Conservation (phyloP, 352 stramenopile species). For the Phytophthora niederhauseri region DNA sequence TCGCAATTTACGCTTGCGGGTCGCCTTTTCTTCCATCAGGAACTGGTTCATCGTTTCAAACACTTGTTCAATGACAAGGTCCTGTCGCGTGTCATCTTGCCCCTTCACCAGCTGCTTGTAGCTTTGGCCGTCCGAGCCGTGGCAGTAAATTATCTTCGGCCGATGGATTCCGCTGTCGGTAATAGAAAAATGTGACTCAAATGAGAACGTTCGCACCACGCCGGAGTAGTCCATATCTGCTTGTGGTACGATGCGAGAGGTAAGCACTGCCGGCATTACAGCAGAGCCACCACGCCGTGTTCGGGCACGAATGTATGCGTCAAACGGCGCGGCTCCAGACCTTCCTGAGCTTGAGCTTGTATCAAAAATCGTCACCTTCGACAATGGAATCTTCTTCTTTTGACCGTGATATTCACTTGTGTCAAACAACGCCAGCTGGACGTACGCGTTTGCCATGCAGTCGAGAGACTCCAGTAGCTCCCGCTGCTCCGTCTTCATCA, state of each 20-base stretch:
- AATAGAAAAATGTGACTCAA: slow-evolving; percentile 93
- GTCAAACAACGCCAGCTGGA: slow-evolving; percentile 83
- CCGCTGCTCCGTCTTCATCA: slow-evolving; percentile 55
- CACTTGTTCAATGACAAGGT: slow-evolving; percentile 91
- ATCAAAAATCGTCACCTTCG: slow-evolving; percentile 57
- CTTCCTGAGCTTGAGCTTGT: slow-evolving; percentile 34
- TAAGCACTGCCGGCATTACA: slow-evolving; percentile 84
- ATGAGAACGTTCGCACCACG: slow-evolving; percentile 87
- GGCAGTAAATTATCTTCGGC: slow-evolving; percentile 98
- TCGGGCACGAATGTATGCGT: slow-evolving; percentile 73
- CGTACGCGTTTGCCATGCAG: slow-evolving; percentile 73
- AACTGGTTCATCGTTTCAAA: slow-evolving; percentile 93
- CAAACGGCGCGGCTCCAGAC: slow-evolving; percentile 47
- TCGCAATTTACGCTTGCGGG: slow-evolving; percentile 71
- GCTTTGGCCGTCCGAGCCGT: slow-evolving; percentile 90
- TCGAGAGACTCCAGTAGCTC: slow-evolving; percentile 82
- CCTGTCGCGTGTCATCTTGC: slow-evolving; percentile 87
- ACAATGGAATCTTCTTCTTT: slow-evolving; percentile 77
- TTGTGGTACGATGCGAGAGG: slow-evolving; percentile 61
- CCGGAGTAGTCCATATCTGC: slow-evolving; percentile 84
- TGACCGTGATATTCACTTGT: slow-evolving; percentile 75
- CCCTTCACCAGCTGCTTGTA: slow-evolving; percentile 98
- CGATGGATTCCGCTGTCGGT: slow-evolving; percentile 96
- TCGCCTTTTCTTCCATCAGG: slow-evolving; percentile 68
- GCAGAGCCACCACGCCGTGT: slow-evolving; percentile 48